A percentile compares a stretch with the other conserved stretches of the same genome.
Evolutionary conservation across 2,329 filamentous ascomycete species (phyloP).

Genomic region (Claviceps sorghi): DNA sequence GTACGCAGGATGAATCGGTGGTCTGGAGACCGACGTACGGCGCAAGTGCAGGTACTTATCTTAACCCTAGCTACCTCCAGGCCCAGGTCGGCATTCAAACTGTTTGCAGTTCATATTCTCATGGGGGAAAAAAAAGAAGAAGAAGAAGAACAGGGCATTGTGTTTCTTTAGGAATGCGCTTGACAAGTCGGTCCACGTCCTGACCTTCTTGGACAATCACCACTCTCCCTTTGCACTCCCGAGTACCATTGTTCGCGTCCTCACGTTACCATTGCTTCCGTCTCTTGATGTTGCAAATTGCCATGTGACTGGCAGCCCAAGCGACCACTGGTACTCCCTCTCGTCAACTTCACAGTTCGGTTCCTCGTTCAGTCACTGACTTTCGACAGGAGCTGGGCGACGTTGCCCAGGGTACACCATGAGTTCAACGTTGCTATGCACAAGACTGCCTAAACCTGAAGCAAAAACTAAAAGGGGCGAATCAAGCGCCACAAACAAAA

Average conservation of each 20-base stretch:
- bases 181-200: too few relatives aligned
- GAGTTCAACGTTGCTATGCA: background rate
- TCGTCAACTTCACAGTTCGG: background rate
- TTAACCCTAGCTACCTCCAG: too few relatives aligned
- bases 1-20: too few relatives aligned
- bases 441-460: background rate
- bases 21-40: too few relatives aligned
- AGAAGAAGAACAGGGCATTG: background rate
- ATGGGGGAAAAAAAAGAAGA: background rate
- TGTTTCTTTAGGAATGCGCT: too few relatives aligned
- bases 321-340: background rate
- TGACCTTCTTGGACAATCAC: background rate
- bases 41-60: too few relatives aligned
- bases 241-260: background rate
- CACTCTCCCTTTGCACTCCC: background rate
- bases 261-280: background rate
- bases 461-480: constrained; percentile 2
- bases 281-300: background rate
- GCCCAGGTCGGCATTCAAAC: too few relatives aligned
- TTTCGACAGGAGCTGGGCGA: background rate
- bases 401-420: background rate
- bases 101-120: too few relatives aligned
- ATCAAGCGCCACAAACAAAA: constrained; percentile 14
- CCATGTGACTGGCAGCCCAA: too few relatives aligned
- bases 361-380: background rate